Evolutionary conservation across 768 basidiomycete genomes (phyloP), one percentile per base, ranked within the genome.

Genomic region (Amanita inopinata): DNA sequence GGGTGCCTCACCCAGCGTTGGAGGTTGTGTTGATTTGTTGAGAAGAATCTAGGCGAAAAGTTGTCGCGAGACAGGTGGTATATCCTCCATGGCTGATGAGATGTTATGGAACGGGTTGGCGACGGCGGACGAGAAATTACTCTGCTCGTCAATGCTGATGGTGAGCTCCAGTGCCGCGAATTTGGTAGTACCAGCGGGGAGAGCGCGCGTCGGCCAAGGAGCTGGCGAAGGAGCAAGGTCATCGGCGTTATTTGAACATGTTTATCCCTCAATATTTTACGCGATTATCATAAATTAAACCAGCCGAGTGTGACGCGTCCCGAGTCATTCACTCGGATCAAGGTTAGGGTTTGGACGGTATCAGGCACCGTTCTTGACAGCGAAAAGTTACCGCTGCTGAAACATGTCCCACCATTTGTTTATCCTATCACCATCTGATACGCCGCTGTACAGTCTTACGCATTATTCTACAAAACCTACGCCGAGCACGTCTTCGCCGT

Each of bases 381-480:
- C 15, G 15, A 10, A 5, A 28, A 39, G 25, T n/a, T n/a, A n/a
- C n/a, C n/a, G n/a, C n/a, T n/a, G n/a, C n/a, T 10, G 11, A 18
- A 32, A 45, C 49, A 90, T 90, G 88, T 89, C 85, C 46, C 84
- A 89, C 58, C 88, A 91, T 64, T 68, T 91, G 24, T 91, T 87
- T 61, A 55, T 91, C 41, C 65, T 91, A 38, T 90, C 87, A 43
- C 87, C 88, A 35, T 82, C 87, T 43, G 88, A 91, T 59, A 84
- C 84, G 14, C 89, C 88, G 15, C 64, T 91, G 51, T 91, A 91
- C 64, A 81, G 72, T 51, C 69, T 91, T 30, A 85, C 84, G 1
- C 85, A 90, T 57, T 79, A 80, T 50, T 89, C 89, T 24, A 77
- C 77, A 41, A 89, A 83, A 59, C 82, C 87, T 11, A 65, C 66